Conservation (phyloP, 768 basidiomycete genomes). For the Hydnomerulius pinastri region DNA sequence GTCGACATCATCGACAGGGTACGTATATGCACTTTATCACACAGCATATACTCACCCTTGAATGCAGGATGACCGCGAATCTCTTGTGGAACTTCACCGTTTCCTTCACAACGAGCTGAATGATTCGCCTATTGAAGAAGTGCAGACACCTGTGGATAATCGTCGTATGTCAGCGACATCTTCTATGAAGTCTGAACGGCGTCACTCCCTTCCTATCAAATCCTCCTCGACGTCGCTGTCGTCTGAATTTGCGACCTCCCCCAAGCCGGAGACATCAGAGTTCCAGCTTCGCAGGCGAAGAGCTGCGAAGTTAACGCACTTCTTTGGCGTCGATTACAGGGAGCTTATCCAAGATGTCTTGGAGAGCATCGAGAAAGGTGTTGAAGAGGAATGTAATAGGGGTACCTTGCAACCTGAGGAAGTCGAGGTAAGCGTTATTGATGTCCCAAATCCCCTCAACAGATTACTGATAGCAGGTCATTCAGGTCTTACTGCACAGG, state of each 20-base stretch:
- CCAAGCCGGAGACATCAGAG: constrained; percentile 40
- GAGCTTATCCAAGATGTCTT: constrained; percentile 76
- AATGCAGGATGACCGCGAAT: constrained; percentile 70
- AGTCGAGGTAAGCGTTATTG: constrained; percentile 56
- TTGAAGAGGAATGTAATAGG: constrained; percentile 65
- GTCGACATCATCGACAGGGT: constrained; percentile 80
- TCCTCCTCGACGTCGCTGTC: constrained; percentile 61
- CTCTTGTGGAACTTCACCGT: constrained; percentile 73
- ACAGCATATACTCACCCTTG: constrained; percentile 1
- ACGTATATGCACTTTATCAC: constrained; percentile 27
- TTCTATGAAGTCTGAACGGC: constrained; percentile 59
- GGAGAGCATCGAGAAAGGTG: constrained; percentile 76
- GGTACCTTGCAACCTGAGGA: constrained; percentile 71
- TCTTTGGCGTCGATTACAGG: constrained; percentile 86
- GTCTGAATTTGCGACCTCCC: constrained; percentile 47
- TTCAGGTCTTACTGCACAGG: constrained; percentile 49
- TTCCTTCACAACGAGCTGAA: constrained; percentile 48
- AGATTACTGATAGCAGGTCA: constrained; percentile 22
- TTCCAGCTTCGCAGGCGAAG: constrained; percentile 74
- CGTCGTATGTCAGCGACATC: constrained; percentile 36
- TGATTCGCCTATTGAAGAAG: constrained; percentile 24
- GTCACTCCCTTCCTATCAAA: constrained; percentile 67
- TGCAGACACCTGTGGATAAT: constrained; percentile 10
- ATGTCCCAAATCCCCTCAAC: not conserved
- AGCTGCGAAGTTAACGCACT: constrained; percentile 83